These are phyloP conservation scores for Pilaira anomala DNA, from an alignment of 192 early-diverging fungal genomes.

Conservation along the genomic window DNA sequence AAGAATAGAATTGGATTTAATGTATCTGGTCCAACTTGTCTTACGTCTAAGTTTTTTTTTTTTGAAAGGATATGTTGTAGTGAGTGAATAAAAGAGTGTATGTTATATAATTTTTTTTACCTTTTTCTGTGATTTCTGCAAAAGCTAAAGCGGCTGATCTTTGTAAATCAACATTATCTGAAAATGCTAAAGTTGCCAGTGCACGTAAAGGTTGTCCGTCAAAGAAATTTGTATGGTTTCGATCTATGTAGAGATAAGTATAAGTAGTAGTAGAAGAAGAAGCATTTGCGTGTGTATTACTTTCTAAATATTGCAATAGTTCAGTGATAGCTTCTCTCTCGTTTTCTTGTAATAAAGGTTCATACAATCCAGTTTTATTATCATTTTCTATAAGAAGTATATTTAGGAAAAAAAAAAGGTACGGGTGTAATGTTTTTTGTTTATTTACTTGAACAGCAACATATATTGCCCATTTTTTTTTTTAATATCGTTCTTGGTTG, in stretches of 20 bases:
- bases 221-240: constrained; percentile 77
- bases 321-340: constrained; percentile 65
- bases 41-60: constrained; percentile 50
- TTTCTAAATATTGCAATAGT: constrained; percentile 60
- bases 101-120: constrained; percentile 43
- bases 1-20: constrained; percentile 80
- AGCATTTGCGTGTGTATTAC: constrained; percentile 33
- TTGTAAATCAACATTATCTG: constrained; percentile 80
- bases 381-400: constrained; percentile 23
- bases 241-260: constrained; percentile 44
- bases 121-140: constrained; percentile 84
- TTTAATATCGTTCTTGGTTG: too few relatives aligned
- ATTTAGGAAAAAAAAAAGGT: not conserved
- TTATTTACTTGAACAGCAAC: constrained; percentile 4
- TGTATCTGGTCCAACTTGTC: constrained; percentile 68
- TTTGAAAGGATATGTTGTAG: constrained; percentile 34
- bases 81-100: constrained; percentile 68
- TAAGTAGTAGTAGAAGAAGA: not conserved
- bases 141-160: constrained; percentile 87
- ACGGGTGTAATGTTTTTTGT: too few relatives aligned
- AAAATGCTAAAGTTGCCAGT: constrained; percentile 76
- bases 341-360: constrained; percentile 60
- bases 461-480: constrained; percentile 11
- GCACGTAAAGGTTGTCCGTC: constrained; percentile 77
- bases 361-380: constrained; percentile 49